Base-by-base conservation (phyloP, 2,329 filamentous ascomycete species). In the Fusarium sp. region DNA sequence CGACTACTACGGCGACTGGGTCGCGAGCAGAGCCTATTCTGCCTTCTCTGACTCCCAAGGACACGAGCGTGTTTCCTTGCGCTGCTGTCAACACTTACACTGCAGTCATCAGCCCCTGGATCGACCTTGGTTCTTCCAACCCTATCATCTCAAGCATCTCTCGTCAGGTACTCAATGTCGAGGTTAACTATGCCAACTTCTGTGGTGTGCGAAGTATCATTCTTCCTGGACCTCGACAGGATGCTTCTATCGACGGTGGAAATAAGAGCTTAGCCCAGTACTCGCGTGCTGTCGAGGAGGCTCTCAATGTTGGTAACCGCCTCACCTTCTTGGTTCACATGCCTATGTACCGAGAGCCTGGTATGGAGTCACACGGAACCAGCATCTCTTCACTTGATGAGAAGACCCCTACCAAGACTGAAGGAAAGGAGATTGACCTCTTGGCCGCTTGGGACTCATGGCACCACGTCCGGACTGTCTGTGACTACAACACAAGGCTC, bases 181-280 rank as follows among this genome's bases (percentile, higher is more conserved):
- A 99, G 78, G 87, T 98, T 48, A 92, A 94, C 49, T 99, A 98
- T 81, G 96, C 97, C 68, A 95, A 94, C 67, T 99, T 98, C 81
- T 98, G 94, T 76, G 97, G 97, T 36, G 87, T 96, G 48, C 90
- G 90, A 58, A 97, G 92, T 79, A 86, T 98, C 61, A 84, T 98
- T 51, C 85, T 99, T 31, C 90, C 91, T 3, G 94, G 94, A 0
- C 96, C 96, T 5, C 87, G 87, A 68, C 81, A 88, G 15, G 88
- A 91, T 69, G 85, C 88, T 59, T 85, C 86, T 59, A 85, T 84
- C 57, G 77, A 83, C 63, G 79, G 81, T 15, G 83, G 81, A 48
- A 81, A 83, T 71, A 81, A 83, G 76, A 85, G 86, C n/a, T 77
- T 87, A 85, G 75, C 91, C 0, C 93, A 94, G 74, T 99, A 94